Conservation (phyloP, 805 yeast genomes). For the Candida anglica region DNA sequence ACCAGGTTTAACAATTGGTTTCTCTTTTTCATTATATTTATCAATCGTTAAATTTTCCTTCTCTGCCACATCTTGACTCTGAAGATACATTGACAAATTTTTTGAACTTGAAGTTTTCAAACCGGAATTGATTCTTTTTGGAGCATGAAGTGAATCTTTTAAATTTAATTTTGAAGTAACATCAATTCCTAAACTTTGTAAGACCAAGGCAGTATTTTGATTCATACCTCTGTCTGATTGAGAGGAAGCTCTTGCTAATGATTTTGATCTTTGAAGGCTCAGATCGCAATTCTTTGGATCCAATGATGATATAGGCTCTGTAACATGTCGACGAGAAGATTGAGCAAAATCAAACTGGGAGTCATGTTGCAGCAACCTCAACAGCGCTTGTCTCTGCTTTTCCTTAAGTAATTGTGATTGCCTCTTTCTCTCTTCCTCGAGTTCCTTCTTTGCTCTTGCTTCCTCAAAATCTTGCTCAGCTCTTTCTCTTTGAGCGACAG, state of each 20-base stretch:
- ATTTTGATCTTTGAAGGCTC: no score
- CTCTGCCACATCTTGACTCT: slow-evolving; percentile 4
- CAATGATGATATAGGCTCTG: slow-evolving; percentile 28
- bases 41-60: slow-evolving; percentile 14
- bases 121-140: slow-evolving; percentile 12
- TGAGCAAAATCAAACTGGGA: slow-evolving; percentile 12
- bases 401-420: slow-evolving; percentile 2
- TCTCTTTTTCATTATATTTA: slow-evolving; percentile 12
- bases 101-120: slow-evolving; percentile 37
- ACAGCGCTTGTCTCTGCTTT: slow-evolving; percentile 4
- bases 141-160: neutral
- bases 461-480: slow-evolving; percentile 18
- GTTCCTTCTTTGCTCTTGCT: slow-evolving; percentile 6
- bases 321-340: slow-evolving; percentile 15
- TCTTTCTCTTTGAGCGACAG: slow-evolving; percentile 12
- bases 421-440: slow-evolving; percentile 1
- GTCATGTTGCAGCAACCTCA: slow-evolving; percentile 3
- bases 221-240: slow-evolving; percentile 14
- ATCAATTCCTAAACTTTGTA: slow-evolving; percentile 36
- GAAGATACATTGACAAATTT: slow-evolving; percentile 20
- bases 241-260: slow-evolving; percentile 26
- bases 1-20: slow-evolving; percentile 2
- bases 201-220: slow-evolving; percentile 27
- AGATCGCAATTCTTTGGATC: no score
- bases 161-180: slow-evolving; percentile 4